Evolutionary conservation across 352 stramenopile genomes (phyloP).

Genomic region (Globisporangium parvum): DNA sequence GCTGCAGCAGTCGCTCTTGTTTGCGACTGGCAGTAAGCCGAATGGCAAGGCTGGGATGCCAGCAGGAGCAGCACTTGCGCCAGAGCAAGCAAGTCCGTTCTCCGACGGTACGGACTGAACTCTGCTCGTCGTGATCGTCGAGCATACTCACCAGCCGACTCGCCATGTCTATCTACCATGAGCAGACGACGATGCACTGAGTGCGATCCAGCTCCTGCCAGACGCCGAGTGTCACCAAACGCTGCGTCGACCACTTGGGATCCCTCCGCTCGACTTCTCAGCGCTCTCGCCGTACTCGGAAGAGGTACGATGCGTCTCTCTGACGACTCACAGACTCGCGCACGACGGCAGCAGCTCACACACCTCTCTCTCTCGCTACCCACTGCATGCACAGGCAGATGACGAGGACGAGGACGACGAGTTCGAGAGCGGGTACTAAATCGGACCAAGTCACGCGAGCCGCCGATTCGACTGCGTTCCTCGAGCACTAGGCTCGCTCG

Average conservation of each 20-base stretch:
- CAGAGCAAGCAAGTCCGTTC: constrained; percentile 6
- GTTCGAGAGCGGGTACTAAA: constrained; percentile 20
- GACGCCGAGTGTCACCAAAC: constrained; percentile 6
- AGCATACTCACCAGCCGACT: neutral
- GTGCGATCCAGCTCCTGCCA: constrained; percentile 23
- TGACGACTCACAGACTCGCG: neutral
- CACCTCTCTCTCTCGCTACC: neutral
- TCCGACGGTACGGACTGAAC: constrained; percentile 9
- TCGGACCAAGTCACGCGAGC: constrained; percentile 1
- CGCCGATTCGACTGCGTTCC: constrained; percentile 1
- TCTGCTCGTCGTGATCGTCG: neutral
- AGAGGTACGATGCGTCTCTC: constrained; percentile 22
- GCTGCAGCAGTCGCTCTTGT: constrained; percentile 30
- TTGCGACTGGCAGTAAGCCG: constrained; percentile 3
- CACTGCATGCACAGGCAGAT: neutral
- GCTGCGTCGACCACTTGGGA: constrained; percentile 14
- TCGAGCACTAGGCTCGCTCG: neutral
- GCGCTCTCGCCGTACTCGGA: constrained; percentile 47
- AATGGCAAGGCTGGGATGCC: neutral
- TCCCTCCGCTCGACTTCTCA: constrained; percentile 49
- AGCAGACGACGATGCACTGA: constrained; percentile 12
- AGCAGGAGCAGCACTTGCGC: neutral
- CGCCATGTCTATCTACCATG: neutral
- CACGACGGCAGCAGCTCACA: constrained; percentile 5
- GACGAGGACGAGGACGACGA: constrained; percentile 30